Conservation (phyloP, 208 protist genomes). For the Blastocrithidia nonstop region DNA sequence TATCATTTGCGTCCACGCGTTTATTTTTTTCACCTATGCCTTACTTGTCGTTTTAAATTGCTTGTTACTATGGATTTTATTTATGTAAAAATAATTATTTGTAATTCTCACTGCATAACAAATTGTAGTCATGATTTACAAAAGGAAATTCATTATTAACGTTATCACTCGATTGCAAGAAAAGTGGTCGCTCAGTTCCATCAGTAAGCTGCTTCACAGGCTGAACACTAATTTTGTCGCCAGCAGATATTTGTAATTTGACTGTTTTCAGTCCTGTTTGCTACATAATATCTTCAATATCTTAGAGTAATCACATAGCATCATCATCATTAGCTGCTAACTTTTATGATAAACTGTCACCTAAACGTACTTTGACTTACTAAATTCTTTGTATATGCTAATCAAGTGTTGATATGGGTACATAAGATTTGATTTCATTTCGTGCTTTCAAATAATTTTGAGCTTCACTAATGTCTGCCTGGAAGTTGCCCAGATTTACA, state of each 20-base stretch:
- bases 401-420: constrained; percentile 67
- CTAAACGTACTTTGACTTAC: constrained; percentile 43
- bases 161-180: too few relatives aligned
- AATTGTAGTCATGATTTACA: too few relatives aligned
- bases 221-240: constrained; percentile 34
- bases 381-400: constrained; percentile 70
- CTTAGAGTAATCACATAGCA: constrained; percentile 69
- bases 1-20: not conserved
- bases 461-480: constrained; percentile 45
- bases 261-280: constrained; percentile 60
- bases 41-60: too few relatives aligned
- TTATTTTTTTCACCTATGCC: not conserved
- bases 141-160: too few relatives aligned
- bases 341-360: constrained; percentile 38
- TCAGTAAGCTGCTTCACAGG: constrained; percentile 37
- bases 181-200: constrained; percentile 53
- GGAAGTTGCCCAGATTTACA: constrained; percentile 74
- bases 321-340: constrained; percentile 52
- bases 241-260: constrained; percentile 42
- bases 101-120: too few relatives aligned
- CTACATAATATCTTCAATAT: constrained; percentile 79
- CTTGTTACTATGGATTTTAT: too few relatives aligned
- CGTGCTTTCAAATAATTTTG: constrained; percentile 68
- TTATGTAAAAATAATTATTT: too few relatives aligned
- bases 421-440: constrained; percentile 48